Conservation (phyloP, 2,329 filamentous ascomycete species). For the Aspergillaceae sp. region DNA sequence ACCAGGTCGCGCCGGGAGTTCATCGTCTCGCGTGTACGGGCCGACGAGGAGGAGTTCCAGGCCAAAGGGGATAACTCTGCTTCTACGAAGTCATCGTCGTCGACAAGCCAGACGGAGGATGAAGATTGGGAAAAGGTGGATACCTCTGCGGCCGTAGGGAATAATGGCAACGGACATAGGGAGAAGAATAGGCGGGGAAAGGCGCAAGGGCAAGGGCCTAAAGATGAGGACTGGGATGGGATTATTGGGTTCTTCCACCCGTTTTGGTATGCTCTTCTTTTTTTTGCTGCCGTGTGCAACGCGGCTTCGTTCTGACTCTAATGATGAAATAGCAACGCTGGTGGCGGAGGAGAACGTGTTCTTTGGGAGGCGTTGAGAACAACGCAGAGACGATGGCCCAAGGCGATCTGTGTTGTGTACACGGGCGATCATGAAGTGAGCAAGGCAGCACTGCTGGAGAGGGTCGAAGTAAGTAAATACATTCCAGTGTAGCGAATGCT, state of each 20-base stretch:
- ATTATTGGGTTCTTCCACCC: conserved; percentile 96
- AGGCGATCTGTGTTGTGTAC: conserved; percentile 83
- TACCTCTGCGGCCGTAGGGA: conserved; percentile 37
- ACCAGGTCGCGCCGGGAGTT: conserved; percentile 54
- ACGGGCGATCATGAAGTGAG: conserved; percentile 87
- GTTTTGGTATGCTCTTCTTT: conserved; percentile 62
- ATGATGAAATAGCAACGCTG: conserved; percentile 62
- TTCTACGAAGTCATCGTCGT: conserved; percentile 15
- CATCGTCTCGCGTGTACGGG: conserved; percentile 41
- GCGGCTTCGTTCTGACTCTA: background rate
- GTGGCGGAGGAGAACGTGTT: conserved; percentile 89
- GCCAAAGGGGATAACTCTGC: conserved; percentile 9
- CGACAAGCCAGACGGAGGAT: conserved; percentile 37
- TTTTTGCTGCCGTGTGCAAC: background rate
- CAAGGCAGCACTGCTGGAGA: conserved; percentile 67
- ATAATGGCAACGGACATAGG: conserved; percentile 12
- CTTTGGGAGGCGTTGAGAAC: conserved; percentile 92
- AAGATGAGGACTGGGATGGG: conserved; percentile 62
- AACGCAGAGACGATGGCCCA: conserved; percentile 81
- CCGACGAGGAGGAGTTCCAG: conserved; percentile 33
- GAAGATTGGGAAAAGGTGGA: conserved; percentile 66
- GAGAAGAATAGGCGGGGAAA: conserved; percentile 23
- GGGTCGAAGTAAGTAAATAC: conserved; percentile 57
- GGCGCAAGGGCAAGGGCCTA: too few relatives aligned
- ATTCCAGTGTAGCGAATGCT: background rate